phyloP scores from a whole-genome alignment of 805 yeast species.

The Wickerhamia fluorescens region DNA sequence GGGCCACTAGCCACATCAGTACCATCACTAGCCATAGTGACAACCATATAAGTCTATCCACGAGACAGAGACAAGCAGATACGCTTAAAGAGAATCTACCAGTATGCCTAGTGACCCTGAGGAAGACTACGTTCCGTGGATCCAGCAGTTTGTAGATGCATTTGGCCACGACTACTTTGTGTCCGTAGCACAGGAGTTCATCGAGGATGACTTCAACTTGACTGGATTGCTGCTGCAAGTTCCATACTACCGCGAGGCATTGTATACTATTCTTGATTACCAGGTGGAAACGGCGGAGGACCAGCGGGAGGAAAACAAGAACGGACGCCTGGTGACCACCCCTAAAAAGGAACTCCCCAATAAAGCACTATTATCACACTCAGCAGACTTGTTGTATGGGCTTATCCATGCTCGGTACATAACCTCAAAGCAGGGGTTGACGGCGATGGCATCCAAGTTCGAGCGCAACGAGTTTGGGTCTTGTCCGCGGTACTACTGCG shows the following conservation, averaged over 20 bases:
- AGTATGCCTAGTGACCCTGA: conserved; percentile 37
- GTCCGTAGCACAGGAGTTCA: conserved; percentile 85
- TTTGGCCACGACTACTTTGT: conserved; percentile 89
- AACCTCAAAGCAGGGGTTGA: conserved; percentile 80
- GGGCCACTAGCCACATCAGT: not conserved
- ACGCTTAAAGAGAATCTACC: not conserved
- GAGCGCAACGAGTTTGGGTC: conserved; percentile 84
- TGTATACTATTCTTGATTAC: conserved; percentile 83
- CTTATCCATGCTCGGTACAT: conserved; percentile 90
- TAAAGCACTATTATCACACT: conserved; percentile 72
- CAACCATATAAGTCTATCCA: too few species aligned
- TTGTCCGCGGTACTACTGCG: conserved; percentile 87
- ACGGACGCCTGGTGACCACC: conserved; percentile 10
- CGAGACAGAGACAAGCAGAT: too few species aligned
- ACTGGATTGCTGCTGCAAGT: conserved; percentile 83
- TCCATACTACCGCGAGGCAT: conserved; percentile 85
- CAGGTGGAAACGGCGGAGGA: conserved; percentile 49
- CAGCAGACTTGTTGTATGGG: conserved; percentile 90
- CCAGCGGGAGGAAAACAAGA: conserved; percentile 9
- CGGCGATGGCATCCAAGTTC: conserved; percentile 89
- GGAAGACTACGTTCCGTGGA: conserved; percentile 71
- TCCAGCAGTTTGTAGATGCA: conserved; percentile 67
- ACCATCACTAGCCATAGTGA: too few species aligned
- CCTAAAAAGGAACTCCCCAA: conserved; percentile 56
- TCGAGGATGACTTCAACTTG: conserved; percentile 93